Evolutionary conservation across 176 grass and related monocot genomes (phyloP), one percentile per base, ranked within the genome.

Genomic region (Alloteropsis semialata): DNA sequence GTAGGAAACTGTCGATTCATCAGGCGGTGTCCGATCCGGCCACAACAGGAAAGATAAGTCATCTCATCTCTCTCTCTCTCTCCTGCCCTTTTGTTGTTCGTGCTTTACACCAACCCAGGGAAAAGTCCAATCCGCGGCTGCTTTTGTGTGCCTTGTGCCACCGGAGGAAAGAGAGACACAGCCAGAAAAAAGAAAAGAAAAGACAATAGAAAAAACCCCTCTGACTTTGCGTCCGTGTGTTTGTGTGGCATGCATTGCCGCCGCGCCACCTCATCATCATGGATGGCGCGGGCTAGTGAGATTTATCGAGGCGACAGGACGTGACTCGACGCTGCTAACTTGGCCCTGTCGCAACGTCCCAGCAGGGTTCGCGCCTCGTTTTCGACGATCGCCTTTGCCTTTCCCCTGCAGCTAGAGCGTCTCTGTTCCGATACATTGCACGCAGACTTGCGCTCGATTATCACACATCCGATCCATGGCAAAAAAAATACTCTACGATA

Each of bases 281-380:
- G n/a, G n/a, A n/a, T n/a, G n/a, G n/a, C n/a, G n/a, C n/a, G 21
- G 8, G 51, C 21, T 19, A 55, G 22, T 9, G 6, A n/a, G 53
- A 55, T n/a, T n/a, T 55, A 58, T 25, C 19, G 10, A 1, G 69
- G 46, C 6, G 27, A 57, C 37, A 33, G 50, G 25, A 34, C 21
- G 30, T 4, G 42, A 33, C 29, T 37, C 9, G 72, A 49, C 59
- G 19, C 39, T 49, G 41, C 44, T 57, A 75, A 17, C 81, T 74
- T 83, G 30, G 56, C 22, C 81, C 46, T 19, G 69, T 74, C 56
- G 81, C 81, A 65, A 74, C 55, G 0, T 82, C 68, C 18, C 53
- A 59, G 10, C 3, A 0, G 5, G 36, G 50, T 17, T 56, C 30
- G 21, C 15, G 32, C 6, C 33, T 57, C 72, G 49, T 57, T 75